phyloP scores from a whole-genome alignment of 768 basidiomycete species.

The Leccinum uliginosum region DNA sequence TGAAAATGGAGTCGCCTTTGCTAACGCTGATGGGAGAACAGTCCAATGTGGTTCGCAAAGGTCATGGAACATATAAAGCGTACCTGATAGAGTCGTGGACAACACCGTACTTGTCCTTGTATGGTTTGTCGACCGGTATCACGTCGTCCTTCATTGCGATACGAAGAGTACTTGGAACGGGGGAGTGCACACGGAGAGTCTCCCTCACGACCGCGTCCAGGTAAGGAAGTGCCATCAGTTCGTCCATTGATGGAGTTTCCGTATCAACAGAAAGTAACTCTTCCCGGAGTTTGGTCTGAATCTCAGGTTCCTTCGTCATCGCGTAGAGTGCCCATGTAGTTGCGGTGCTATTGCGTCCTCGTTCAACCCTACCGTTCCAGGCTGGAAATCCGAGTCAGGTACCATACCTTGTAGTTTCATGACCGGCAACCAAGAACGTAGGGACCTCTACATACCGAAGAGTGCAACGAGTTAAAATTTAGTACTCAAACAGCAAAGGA shows the following conservation, averaged over 20 bases:
- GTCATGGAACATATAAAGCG: not conserved
- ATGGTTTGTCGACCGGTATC: slow-evolving; percentile 45
- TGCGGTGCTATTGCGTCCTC: slow-evolving; percentile 26
- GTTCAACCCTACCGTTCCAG: not conserved
- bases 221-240: slow-evolving; percentile 60
- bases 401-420: not conserved
- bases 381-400: too few relatives aligned
- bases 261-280: slow-evolving; percentile 51
- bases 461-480: too few relatives aligned
- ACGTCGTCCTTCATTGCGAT: slow-evolving; percentile 50
- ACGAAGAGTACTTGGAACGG: slow-evolving; percentile 41
- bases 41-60: not conserved
- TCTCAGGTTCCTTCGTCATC: slow-evolving; percentile 42
- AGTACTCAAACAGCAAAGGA: not conserved
- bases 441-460: not conserved
- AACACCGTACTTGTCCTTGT: slow-evolving; percentile 41
- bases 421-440: not conserved
- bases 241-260: slow-evolving; percentile 65
- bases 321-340: slow-evolving; percentile 59
- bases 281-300: slow-evolving; percentile 53
- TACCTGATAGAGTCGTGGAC: slow-evolving; percentile 38
- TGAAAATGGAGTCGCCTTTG: slow-evolving; percentile 43
- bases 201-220: slow-evolving; percentile 66
- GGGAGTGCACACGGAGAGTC: slow-evolving; percentile 52
- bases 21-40: slow-evolving; percentile 25